Evolutionary conservation across 192 early-diverging fungal genomes (phyloP), one percentile per base, ranked within the genome.

Genomic region (Cetraspora pellucida): DNA sequence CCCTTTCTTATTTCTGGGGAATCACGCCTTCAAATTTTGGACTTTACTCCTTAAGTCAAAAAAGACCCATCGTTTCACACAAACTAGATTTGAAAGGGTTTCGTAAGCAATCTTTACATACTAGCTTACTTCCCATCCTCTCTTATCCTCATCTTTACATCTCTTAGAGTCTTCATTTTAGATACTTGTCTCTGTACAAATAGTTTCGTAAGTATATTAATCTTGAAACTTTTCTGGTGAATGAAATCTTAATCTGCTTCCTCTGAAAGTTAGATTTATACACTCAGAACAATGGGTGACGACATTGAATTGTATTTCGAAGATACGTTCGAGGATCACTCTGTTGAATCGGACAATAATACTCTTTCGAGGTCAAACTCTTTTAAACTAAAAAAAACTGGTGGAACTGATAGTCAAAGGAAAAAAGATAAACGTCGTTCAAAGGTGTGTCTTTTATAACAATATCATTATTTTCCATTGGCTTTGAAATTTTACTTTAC

Each of bases 391-490:
- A 76, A 76, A 76, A 64, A 66, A 31, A 44, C 19, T n/a, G 55
- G 52, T 10, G 23, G 25, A 19, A 61, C 63, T 5, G 74, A 76
- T 43, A 76, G 74, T 61, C 74, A 76, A 66, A 28, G 74, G 10
- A 76, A 47, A 66, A 76, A 65, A 76, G 74, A 76, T 21, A 76
- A 76, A 66, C 74, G 74, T 54, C 60, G 74, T 13, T 76, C 74
- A 66, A 76, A 76, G 63, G 74, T 76, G 21, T 10, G 72, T 65
- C 11, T 7, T 44, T 49, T 44, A 13, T 49, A 7, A 37, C 7
- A 7, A 37, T 37, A 37, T 37, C 37, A 37, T 37, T 6, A 6
- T 37, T 37, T 37, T 7, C 37, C 37, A 37, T 37, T 37, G 3
- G 7, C 37, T 7, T 37, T 37, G 37, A 37, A 37, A 37, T 6